Evolutionary conservation across 257 asterid species (phyloP), one percentile per base, ranked within the genome.

Genomic region (Primulina tabacum): DNA sequence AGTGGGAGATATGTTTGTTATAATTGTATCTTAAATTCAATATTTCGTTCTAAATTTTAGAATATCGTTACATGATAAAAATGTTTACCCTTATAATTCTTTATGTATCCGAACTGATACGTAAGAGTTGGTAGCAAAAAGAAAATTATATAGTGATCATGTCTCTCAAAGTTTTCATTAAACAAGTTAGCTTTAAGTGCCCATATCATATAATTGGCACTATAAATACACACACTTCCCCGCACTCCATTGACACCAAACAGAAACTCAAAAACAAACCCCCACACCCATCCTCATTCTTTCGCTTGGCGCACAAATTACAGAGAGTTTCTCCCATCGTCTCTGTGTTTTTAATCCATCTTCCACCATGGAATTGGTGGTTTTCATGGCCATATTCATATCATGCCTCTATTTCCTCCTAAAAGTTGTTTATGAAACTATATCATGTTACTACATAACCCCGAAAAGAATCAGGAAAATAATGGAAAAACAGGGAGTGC

Each of bases 401-500:
- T 12, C 78, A 12, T 69, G 75, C 20, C 14, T 83, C 7, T 75
- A 58, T 17, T 73, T 85, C 6, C 8, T 74, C 3, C 0, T 76
- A 37, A 89, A 79, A 83, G 64, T 81, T 1, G 37, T 26, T 1
- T 83, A 81, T 16, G 90, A 91, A 59, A 83, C 85, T 6, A 0
- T 91, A 4, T 69, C 77, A 20, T 86, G 83, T 77, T 93, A 93
- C 88, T 87, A 75, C 78, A 4, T 87, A 2, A 93, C 80, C 12
- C 99, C 99, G 4, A 85, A 90, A 84, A 96, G 96, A 71, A 93
- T 93, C 80, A 78, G 21, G 75, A 80, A 72, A 63, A 76, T 78
- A 9, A 90, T 93, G 99, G 95, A 75, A 33, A 82, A 68, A 68
- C 99, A 93, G 87, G 97, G 97, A 0, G 95, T 93, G 69, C 78